These are phyloP conservation scores for Fusarium robinianum DNA, from an alignment of 2,329 filamentous ascomycete species.

Conservation along the genomic window DNA sequence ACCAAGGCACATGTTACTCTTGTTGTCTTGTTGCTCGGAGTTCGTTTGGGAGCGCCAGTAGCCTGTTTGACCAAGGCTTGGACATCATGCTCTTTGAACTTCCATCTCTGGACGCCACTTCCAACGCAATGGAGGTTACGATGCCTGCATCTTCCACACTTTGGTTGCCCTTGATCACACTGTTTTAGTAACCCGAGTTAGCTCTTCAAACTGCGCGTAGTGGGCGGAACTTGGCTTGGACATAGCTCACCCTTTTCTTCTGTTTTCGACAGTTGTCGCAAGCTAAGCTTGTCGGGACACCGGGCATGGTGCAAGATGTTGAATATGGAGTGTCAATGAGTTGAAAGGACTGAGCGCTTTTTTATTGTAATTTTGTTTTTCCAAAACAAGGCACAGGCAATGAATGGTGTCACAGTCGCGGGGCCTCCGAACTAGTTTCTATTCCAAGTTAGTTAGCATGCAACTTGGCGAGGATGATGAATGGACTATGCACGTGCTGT, in stretches of 20 bases:
- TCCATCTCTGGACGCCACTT: constrained; percentile 8
- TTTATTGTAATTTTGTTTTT: no score
- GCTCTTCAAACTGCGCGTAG: no score
- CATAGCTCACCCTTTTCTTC: constrained; percentile 10
- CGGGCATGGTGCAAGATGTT: no score
- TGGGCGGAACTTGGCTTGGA: no score
- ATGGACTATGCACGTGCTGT: no score
- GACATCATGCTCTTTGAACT: constrained; percentile 14
- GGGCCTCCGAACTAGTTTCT: no score
- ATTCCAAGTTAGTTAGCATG: no score
- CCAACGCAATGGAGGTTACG: not conserved
- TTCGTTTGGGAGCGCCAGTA: not conserved
- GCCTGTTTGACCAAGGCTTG: constrained; percentile 5
- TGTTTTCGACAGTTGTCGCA: constrained; percentile 14
- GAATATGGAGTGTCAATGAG: no score
- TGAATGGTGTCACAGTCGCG: no score
- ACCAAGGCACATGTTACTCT: constrained; percentile 1
- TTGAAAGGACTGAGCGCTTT: no score
- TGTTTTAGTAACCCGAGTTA: not conserved
- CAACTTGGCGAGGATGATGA: no score
- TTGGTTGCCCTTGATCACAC: constrained; percentile 19
- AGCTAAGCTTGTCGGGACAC: constrained; percentile 15
- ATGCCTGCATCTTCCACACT: constrained; percentile 12
- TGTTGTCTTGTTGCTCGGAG: constrained; percentile 2
- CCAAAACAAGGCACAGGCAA: no score